A percentile compares a stretch with the other conserved stretches of the same genome.
Evolutionary conservation across 192 early-diverging fungal species (phyloP).

Genomic region (Umbelopsis ramanniana): DNA sequence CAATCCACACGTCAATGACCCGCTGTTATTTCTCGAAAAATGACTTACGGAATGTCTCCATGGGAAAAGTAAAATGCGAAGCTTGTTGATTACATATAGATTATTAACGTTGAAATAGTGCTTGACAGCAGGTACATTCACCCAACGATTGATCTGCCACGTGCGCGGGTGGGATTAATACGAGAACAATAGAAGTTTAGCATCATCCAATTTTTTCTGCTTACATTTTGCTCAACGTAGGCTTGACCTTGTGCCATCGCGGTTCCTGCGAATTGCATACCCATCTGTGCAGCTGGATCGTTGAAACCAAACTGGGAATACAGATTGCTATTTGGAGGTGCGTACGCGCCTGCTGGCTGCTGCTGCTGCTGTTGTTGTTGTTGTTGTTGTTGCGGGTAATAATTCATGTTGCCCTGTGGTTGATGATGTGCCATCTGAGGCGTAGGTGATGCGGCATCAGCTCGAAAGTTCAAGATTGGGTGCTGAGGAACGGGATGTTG

Average conservation of each 20-base stretch:
- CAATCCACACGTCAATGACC: not conserved
- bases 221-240: slow-evolving; percentile 91
- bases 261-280: slow-evolving; percentile 90
- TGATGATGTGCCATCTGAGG: slow-evolving; percentile 40
- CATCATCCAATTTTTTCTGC: slow-evolving; percentile 14
- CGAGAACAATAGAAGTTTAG: not conserved
- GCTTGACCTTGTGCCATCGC: slow-evolving; percentile 85
- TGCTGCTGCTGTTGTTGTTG: slow-evolving; percentile 11
- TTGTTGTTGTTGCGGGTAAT: slow-evolving; percentile 43
- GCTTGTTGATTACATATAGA: slow-evolving; percentile 89
- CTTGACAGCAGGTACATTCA: slow-evolving; percentile 85
- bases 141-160: slow-evolving; percentile 74
- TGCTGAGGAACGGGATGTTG: slow-evolving; percentile 65
- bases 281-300: slow-evolving; percentile 85
- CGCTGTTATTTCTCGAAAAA: not conserved
- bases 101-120: slow-evolving; percentile 97
- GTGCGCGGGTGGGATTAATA: not conserved
- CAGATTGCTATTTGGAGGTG: slow-evolving; percentile 34
- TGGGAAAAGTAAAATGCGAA: slow-evolving; percentile 85
- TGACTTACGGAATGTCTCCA: slow-evolving; percentile 77
- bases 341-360: slow-evolving; percentile 24
- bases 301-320: slow-evolving; percentile 57
- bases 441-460: slow-evolving; percentile 43
- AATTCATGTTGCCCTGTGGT: slow-evolving; percentile 34
- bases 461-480: slow-evolving; percentile 56